phyloP scores from a whole-genome alignment of 2,329 filamentous ascomycete genomes.

The Myriosclerotinia duriaeana region DNA sequence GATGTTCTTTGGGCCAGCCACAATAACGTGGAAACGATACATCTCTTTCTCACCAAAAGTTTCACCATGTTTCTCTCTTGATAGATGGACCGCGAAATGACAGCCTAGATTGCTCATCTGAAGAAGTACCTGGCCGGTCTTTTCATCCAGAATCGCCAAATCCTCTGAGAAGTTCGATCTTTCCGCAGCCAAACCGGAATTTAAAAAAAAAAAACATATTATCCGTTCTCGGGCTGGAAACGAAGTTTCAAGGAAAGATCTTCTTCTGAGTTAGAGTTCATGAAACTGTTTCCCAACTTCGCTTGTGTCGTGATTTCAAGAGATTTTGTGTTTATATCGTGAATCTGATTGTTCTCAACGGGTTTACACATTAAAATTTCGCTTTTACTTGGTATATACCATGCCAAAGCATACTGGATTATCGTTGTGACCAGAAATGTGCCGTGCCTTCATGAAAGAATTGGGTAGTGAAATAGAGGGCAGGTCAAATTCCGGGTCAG shows the following conservation, averaged over 20 bases:
- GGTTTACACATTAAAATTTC: background rate
- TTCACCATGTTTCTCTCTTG: background rate
- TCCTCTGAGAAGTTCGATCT: background rate
- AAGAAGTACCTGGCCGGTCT: background rate
- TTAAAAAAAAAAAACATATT: background rate
- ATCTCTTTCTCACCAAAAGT: background rate
- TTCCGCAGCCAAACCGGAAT: background rate
- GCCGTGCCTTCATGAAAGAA: background rate
- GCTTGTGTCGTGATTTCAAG: background rate
- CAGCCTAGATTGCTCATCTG: background rate
- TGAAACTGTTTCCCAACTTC: background rate
- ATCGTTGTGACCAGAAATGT: background rate
- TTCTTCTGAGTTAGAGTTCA: background rate
- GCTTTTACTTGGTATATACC: background rate
- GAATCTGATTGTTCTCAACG: background rate
- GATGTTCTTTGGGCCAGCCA: constrained; percentile 18
- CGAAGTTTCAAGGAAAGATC: background rate
- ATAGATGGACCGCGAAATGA: background rate
- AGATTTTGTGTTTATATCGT: background rate
- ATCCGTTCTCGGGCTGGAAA: background rate
- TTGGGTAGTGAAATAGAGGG: background rate
- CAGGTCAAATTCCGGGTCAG: background rate
- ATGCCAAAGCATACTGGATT: constrained; percentile 1
- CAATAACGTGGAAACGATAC: constrained; percentile 18
- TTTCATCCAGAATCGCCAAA: background rate